A percentile compares a stretch with the other conserved stretches of the same genome.
Conservation (phyloP, 192 early-diverging fungal genomes). For the Backusella tarrabulga region DNA sequence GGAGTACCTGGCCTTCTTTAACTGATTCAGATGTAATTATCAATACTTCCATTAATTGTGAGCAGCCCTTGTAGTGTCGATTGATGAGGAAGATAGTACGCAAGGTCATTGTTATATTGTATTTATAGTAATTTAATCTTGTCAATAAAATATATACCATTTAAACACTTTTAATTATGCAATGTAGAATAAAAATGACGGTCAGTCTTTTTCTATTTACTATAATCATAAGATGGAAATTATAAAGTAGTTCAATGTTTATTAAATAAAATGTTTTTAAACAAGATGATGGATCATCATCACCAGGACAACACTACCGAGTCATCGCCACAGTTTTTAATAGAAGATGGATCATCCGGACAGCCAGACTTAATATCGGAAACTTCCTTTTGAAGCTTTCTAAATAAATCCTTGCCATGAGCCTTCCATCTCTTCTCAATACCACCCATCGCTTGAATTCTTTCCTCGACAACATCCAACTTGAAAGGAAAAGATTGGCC, state of each 20-base stretch:
- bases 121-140: not conserved
- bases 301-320: not conserved
- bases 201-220: too few species aligned
- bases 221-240: too few species aligned
- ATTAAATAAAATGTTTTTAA: not conserved
- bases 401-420: slow-evolving; percentile 23
- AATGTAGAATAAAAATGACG: too few species aligned
- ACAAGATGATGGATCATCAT: not conserved
- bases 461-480: slow-evolving; percentile 24
- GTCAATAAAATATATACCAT: too few species aligned
- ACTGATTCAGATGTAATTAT: not conserved
- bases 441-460: slow-evolving; percentile 23
- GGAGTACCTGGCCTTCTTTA: not conserved
- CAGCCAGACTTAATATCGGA: not conserved
- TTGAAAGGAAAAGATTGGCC: slow-evolving; percentile 16
- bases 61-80: not conserved
- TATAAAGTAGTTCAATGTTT: not conserved
- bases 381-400: slow-evolving; percentile 21
- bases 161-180: too few species aligned
- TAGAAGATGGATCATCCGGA: not conserved
- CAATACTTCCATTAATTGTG: not conserved
- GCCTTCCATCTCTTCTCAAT: slow-evolving; percentile 24
- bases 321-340: not conserved
- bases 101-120: not conserved
- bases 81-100: too few species aligned